Evolutionary conservation across 2,329 filamentous ascomycete species (phyloP).

Genomic region (Juglanconis sp.): DNA sequence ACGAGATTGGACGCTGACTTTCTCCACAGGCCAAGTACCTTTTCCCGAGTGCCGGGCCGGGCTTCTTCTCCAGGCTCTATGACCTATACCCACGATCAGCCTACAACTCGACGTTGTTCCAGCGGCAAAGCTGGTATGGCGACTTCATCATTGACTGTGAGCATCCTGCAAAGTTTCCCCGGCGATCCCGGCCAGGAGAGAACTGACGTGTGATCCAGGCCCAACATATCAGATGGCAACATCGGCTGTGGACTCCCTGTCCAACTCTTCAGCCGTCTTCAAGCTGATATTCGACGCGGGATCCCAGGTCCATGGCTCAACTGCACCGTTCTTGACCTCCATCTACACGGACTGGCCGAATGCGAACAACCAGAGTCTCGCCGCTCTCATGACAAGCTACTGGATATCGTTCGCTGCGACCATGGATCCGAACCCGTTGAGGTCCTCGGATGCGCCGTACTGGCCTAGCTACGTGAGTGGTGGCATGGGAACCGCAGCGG

Average conservation of each 20-base stretch:
- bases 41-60: slow-evolving; percentile 6
- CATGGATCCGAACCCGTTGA: slow-evolving; percentile 41
- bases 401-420: slow-evolving; percentile 46
- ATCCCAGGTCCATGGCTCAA: slow-evolving; percentile 31
- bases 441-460: slow-evolving; percentile 31
- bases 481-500: neutral
- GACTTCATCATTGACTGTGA: slow-evolving; percentile 10
- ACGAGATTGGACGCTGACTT: neutral
- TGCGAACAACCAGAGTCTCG: slow-evolving; percentile 36
- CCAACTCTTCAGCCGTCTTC: slow-evolving; percentile 46
- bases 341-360: slow-evolving; percentile 25
- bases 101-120: slow-evolving; percentile 6
- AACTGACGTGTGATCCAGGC: neutral
- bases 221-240: slow-evolving; percentile 9
- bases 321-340: slow-evolving; percentile 34
- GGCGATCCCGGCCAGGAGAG: neutral
- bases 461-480: slow-evolving; percentile 31
- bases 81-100: slow-evolving; percentile 5
- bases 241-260: slow-evolving; percentile 32
- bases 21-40: neutral
- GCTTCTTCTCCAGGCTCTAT: slow-evolving; percentile 11
- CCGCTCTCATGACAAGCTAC: slow-evolving; percentile 46
- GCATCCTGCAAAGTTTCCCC: neutral
- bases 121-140: slow-evolving; percentile 9
- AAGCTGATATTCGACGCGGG: slow-evolving; percentile 26